Conservation (phyloP, 1,284 basidiomycete genomes). For the Ustilago hordei region DNA sequence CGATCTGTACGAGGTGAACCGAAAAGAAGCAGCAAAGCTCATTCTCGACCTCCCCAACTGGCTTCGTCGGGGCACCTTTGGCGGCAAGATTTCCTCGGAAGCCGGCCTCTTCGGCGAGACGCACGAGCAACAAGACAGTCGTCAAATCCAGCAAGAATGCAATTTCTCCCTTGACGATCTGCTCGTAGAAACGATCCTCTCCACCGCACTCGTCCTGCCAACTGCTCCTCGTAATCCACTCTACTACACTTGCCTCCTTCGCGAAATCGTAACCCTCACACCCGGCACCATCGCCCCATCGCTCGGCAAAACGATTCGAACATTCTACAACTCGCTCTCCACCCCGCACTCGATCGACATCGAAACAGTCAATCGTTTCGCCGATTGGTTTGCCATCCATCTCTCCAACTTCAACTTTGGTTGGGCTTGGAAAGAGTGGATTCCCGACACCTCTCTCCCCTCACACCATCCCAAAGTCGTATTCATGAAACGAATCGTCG, state of each 20-base stretch:
- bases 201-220: constrained; percentile 82
- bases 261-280: constrained; percentile 91
- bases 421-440: constrained; percentile 99
- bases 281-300: constrained; percentile 93
- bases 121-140: constrained; percentile 22
- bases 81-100: constrained; percentile 44
- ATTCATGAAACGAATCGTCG: constrained; percentile 88
- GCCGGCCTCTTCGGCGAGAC: constrained; percentile 62
- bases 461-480: constrained; percentile 82
- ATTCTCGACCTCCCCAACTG: constrained; percentile 89
- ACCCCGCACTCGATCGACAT: constrained; percentile 76
- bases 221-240: constrained; percentile 78
- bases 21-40: constrained; percentile 90
- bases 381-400: constrained; percentile 95
- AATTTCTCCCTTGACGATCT: constrained; percentile 64
- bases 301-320: constrained; percentile 92
- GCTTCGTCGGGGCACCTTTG: constrained; percentile 81
- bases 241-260: constrained; percentile 89
- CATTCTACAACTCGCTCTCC: constrained; percentile 75
- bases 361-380: constrained; percentile 82
- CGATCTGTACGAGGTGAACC: constrained; percentile 93
- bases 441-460: constrained; percentile 82
- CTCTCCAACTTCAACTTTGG: constrained; percentile 98
- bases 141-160: constrained; percentile 49
- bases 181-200: constrained; percentile 76